Evolutionary conservation across 352 stramenopile genomes (phyloP).

Genomic region (Globisporangium megalacanthum): DNA sequence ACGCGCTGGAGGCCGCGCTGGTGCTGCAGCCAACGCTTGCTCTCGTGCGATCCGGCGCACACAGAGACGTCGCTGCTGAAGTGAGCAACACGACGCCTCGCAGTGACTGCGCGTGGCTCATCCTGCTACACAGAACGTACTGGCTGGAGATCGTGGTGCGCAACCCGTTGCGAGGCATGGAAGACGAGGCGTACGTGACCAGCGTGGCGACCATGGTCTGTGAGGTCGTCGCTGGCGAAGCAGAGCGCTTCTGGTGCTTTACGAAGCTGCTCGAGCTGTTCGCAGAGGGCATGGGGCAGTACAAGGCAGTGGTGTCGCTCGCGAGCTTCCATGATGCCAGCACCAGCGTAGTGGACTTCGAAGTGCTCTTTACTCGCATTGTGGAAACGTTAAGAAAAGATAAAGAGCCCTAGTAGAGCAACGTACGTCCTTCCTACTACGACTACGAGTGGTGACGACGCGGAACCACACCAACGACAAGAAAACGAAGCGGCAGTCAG

Average conservation of each 20-base stretch:
- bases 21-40: constrained; percentile 27
- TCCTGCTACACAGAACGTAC: constrained; percentile 41
- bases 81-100: constrained; percentile 6
- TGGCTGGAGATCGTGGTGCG: constrained; percentile 30
- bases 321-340: constrained; percentile 31
- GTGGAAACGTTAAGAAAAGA: constrained; percentile 33
- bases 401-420: constrained; percentile 6
- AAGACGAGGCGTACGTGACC: constrained; percentile 30
- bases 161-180: constrained; percentile 29
- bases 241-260: constrained; percentile 74
- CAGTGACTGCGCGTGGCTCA: constrained; percentile 11
- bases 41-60: not conserved
- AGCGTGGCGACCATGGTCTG: constrained; percentile 30
- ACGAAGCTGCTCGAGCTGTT: constrained; percentile 53
- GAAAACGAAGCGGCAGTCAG: not conserved
- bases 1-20: constrained; percentile 44
- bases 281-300: constrained; percentile 36
- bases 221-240: constrained; percentile 28
- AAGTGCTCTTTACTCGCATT: constrained; percentile 61
- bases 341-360: constrained; percentile 38
- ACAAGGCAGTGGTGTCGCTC: constrained; percentile 34
- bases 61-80: not conserved
- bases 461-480: not conserved
- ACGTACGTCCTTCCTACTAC: not conserved
- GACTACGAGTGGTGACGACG: not conserved